Evolutionary conservation across 192 early-diverging fungal genomes (phyloP), one percentile per base, ranked within the genome.

Genomic region (Entomortierella parvispora): DNA sequence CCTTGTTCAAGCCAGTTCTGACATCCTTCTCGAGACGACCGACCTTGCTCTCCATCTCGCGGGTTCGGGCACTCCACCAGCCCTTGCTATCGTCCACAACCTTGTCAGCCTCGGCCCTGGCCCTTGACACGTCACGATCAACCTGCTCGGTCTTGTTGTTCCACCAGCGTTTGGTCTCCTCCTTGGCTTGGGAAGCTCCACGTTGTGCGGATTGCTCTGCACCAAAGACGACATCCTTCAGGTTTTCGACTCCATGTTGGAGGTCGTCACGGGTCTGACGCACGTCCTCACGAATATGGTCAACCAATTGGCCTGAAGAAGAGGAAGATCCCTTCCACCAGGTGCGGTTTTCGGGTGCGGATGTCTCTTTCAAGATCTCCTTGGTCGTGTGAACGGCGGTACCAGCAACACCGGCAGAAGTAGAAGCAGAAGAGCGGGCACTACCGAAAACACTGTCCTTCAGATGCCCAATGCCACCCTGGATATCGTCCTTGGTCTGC

Each of bases 201-300:
- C 48, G n/a, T 49, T 18, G 26, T 12, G 45, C 70, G 1, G 62
- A 11, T 15, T 57, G 43, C 15, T 75, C 71, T 12, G 58, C 64
- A 26, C 64, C 71, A 62, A 75, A 61, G 26, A 74, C 32, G 11
- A 57, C 28, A 2, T 54, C 70, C 50, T 60, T 74, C 57, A 74
- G 42, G 12, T 52, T 37, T 2, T 47, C 62, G 15, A 65, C 45
- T 0, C 70, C 70, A 14, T 59, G 42, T 26, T 74, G 62, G 42
- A 74, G 31, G 17, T 54, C 62, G 2, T 65, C 70, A 18, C 58
- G 57, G 20, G 70, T 74, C 43, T 53, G 50, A 0, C 33, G 70
- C 14, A 74, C 22, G 26, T 74, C 70, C 6, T 74, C 62, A 0
- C 70, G 70, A 42, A 74, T 74, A 42, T 74, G 70, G 9, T 74